Conservation (phyloP, 371 early-diverging fungal species). For the Rhizopus sp. region DNA sequence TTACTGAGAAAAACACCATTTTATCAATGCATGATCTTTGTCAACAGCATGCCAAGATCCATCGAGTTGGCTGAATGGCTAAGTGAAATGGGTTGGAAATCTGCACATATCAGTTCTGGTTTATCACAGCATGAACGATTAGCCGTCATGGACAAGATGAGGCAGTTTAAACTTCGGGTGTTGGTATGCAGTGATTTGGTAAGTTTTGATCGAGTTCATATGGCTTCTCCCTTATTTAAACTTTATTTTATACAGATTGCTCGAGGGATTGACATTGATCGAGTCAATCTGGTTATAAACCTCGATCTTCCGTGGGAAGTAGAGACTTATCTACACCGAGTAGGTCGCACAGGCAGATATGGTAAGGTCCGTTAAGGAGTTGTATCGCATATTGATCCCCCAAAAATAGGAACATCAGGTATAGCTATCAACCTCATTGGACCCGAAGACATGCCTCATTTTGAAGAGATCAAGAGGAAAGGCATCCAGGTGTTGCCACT, state of each 20-base stretch:
- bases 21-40: conserved; percentile 69
- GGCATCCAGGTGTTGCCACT: conserved; percentile 27
- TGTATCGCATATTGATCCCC: not conserved
- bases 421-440: conserved; percentile 47
- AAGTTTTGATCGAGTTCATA: conserved; percentile 8
- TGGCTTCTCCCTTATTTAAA: not conserved
- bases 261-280: conserved; percentile 97
- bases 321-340: conserved; percentile 98
- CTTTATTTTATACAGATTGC: conserved; percentile 62
- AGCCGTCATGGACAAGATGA: conserved; percentile 63
- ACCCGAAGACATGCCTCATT: conserved; percentile 30
- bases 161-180: conserved; percentile 67
- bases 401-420: conserved; percentile 47
- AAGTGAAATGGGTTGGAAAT: conserved; percentile 60
- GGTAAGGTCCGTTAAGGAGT: conserved; percentile 50
- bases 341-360: conserved; percentile 99
- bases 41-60: conserved; percentile 58
- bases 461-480: conserved; percentile 19
- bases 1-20: conserved; percentile 58
- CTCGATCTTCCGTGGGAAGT: conserved; percentile 88
- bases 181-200: conserved; percentile 81
- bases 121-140: conserved; percentile 63
- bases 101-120: conserved; percentile 56
- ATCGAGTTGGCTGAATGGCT: conserved; percentile 56
- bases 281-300: conserved; percentile 98